Conservation (phyloP, 805 yeast species). For the Hermanozyma aechmeae region DNA sequence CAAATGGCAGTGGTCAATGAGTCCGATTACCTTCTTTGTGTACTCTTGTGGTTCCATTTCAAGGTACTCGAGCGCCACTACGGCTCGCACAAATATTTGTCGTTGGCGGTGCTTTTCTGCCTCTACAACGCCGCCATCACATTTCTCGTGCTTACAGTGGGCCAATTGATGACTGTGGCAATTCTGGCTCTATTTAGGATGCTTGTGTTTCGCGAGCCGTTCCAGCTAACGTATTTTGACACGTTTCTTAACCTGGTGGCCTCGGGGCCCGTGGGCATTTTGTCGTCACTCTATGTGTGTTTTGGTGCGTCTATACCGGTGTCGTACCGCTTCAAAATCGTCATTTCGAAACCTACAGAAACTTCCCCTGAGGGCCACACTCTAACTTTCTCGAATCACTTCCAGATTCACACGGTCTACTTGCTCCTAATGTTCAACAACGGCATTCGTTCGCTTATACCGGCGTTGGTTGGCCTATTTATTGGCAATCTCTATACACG, state of each 20-base stretch:
- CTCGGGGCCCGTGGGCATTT: conserved; percentile 32
- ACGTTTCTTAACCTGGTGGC: conserved; percentile 25
- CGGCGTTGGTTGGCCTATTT: conserved; percentile 32
- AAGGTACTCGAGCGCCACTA: conserved; percentile 49
- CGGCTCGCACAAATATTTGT: conserved; percentile 47
- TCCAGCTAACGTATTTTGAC: conserved; percentile 9
- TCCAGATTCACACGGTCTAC: conserved; percentile 29
- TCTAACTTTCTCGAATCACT: conserved; percentile 24
- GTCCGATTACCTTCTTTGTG: conserved; percentile 41
- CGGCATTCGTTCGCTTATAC: conserved; percentile 23
- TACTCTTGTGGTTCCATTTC: conserved; percentile 40
- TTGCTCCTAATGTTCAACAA: conserved; percentile 37
- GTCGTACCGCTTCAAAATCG: conserved; percentile 25
- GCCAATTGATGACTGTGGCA: conserved; percentile 23
- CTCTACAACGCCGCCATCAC: conserved; percentile 38
- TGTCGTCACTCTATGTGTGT: conserved; percentile 31
- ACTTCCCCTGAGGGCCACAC: background rate
- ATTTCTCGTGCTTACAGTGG: conserved; percentile 31
- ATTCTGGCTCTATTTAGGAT: conserved; percentile 22
- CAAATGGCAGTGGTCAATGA: conserved; percentile 52
- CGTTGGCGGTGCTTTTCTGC: conserved; percentile 34
- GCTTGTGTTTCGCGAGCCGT: conserved; percentile 2
- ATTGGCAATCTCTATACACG: conserved; percentile 35
- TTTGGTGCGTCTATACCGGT: conserved; percentile 24
- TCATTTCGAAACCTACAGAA: conserved; percentile 13